A percentile compares a stretch with the other conserved stretches of the same genome.
phyloP scores from a whole-genome alignment of 1,284 basidiomycete genomes.

The Vanrija sp. region DNA sequence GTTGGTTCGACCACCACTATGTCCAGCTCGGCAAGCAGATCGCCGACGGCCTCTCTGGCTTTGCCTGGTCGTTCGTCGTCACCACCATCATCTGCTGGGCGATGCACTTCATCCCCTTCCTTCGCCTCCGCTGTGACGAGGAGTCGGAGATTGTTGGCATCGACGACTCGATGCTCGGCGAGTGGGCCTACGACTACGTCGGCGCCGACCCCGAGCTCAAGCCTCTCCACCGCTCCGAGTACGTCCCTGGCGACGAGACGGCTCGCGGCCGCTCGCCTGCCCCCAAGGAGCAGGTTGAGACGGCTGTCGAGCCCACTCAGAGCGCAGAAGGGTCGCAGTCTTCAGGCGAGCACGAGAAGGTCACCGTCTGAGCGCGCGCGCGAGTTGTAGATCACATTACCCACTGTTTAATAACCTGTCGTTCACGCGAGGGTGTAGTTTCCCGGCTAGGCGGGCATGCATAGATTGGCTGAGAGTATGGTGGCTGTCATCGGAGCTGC shows the following conservation, averaged over 20 bases:
- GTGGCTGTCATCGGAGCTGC: too few species aligned
- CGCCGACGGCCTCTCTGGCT: conserved; percentile 55
- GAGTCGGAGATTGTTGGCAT: conserved; percentile 88
- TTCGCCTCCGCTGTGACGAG: conserved; percentile 72
- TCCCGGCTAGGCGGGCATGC: too few species aligned
- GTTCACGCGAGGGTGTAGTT: too few species aligned
- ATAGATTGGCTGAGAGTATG: too few species aligned
- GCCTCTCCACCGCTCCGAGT: conserved; percentile 8
- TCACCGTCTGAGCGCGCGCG: too few species aligned
- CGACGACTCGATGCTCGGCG: conserved; percentile 90
- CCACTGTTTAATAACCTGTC: too few species aligned
- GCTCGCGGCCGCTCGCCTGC: too few species aligned
- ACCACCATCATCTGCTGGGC: conserved; percentile 84
- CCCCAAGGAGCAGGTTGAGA: too few species aligned
- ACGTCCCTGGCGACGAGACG: not conserved
- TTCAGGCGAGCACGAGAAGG: too few species aligned
- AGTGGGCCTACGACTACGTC: conserved; percentile 83
- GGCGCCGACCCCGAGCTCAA: conserved; percentile 60
- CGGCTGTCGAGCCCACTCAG: too few species aligned
- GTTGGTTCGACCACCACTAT: conserved; percentile 76
- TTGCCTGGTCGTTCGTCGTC: conserved; percentile 75
- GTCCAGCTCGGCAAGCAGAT: conserved; percentile 78
- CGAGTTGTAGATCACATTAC: too few species aligned
- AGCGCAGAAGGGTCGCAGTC: too few species aligned
- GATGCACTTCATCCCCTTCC: conserved; percentile 87